Evolutionary conservation across 179 eudicot species (phyloP), one percentile per base, ranked within the genome.

Genomic region (Heliamphora pulchella): DNA sequence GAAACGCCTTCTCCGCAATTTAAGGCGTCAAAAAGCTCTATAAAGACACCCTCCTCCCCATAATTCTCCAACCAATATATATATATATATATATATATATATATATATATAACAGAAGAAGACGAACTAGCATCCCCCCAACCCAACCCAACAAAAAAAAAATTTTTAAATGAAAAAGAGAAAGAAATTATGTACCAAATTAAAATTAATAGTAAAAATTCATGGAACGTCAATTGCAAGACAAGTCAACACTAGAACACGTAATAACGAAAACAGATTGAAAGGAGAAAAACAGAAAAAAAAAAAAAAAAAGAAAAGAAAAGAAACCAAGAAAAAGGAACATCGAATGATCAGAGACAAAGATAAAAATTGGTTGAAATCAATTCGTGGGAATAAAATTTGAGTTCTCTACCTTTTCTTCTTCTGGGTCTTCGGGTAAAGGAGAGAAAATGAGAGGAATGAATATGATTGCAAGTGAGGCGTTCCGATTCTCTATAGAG

Each of bases 41-140:
- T 2, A 17, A 71, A 44, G 0, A 11, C 6, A 0, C 8, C 76
- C 44, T 22, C 55, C 20, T 18, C 9, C 61, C 58, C 76, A 72
- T n/a, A 8, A 72, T 18, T 50, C 53, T 72, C 76, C 76, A 71
- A 72, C 17, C 61, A 72, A 55, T 55, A 55, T 8, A 17, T n/a
- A n/a, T 17, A 61, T n/a, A 61, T n/a, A 47, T 3, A 1, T 1
- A 69, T 7, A 70, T 14, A 13, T 6, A 44, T 44, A n/a, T n/a
- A n/a, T n/a, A n/a, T n/a, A 44, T 70, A 70, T 1, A 46, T 11
- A 70, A 68, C 13, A 43, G 7, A 22, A 66, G 46, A 68, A 68
- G 3, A 8, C 9, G 13, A 11, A 6, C 11, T 8, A 57, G 31
- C 31, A 31, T 31, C 31, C 31, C 31, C 31, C 0, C 31, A 31